Evolutionary conservation across 768 basidiomycete genomes (phyloP).

Genomic region (Phaffia tasmanica): DNA sequence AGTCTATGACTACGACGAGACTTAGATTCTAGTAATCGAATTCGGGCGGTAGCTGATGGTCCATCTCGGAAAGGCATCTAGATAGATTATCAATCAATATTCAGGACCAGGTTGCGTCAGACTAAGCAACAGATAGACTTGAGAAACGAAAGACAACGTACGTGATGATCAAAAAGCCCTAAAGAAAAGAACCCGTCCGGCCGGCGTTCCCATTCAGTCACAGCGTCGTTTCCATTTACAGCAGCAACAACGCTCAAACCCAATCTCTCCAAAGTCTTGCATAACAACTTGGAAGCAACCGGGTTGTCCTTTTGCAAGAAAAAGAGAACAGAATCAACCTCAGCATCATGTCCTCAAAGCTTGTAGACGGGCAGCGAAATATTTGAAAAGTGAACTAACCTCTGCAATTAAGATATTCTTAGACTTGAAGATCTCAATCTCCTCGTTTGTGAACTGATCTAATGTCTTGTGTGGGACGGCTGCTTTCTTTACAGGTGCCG

Average conservation of each 20-base stretch:
- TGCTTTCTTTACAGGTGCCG: not conserved
- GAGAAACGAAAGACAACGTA: not conserved
- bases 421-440: slow-evolving; percentile 2
- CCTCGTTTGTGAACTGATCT: slow-evolving; percentile 9
- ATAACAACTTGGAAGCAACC: slow-evolving; percentile 8
- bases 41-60: slow-evolving; percentile 11
- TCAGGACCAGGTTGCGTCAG: too few relatives aligned
- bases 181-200: slow-evolving; percentile 3
- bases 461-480: slow-evolving; percentile 1
- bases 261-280: slow-evolving; percentile 7
- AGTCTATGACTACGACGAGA: not conserved
- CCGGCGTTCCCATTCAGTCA: slow-evolving; percentile 3
- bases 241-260: slow-evolving; percentile 1
- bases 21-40: slow-evolving; percentile 13
- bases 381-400: not conserved
- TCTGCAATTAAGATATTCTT: slow-evolving; percentile 4
- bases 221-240: slow-evolving; percentile 13
- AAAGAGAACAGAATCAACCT: not conserved
- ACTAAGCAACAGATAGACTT: too few relatives aligned
- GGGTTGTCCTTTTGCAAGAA: slow-evolving; percentile 10
- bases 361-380: not conserved
- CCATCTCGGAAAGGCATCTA: slow-evolving; percentile 15
- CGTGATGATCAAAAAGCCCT: slow-evolving; percentile 5
- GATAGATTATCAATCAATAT: not conserved
- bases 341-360: not conserved